Conservation (phyloP, 345 rosid genomes). For the Populus tremula region DNA sequence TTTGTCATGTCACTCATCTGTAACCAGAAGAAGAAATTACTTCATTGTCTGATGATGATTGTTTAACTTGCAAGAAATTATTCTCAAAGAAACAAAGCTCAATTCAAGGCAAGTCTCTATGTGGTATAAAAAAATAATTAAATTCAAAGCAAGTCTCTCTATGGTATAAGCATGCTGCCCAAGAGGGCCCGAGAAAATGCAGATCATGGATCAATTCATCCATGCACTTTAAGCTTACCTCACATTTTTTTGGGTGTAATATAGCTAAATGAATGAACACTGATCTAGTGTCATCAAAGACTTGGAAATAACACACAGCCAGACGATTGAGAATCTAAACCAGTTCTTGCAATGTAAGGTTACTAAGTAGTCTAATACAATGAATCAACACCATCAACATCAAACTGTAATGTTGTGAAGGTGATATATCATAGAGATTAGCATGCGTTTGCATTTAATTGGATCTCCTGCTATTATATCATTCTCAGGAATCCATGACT, state of each 20-base stretch:
- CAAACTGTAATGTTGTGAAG: not conserved
- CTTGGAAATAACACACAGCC: not conserved
- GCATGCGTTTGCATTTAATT: not conserved
- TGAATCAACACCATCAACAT: not conserved
- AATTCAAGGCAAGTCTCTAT: not conserved
- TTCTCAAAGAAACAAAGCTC: not conserved
- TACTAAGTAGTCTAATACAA: not conserved
- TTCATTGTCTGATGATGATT: not conserved
- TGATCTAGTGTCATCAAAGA: not conserved
- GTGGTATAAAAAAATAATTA: not conserved
- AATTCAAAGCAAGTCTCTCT: not conserved
- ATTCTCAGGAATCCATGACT: not conserved
- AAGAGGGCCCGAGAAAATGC: not conserved
- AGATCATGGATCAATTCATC: not conserved
- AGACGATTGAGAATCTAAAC: not conserved
- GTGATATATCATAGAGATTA: not conserved
- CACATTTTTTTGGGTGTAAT: not conserved
- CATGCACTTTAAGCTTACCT: not conserved
- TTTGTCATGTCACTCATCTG: conserved; percentile 21
- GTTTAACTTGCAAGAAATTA: not conserved
- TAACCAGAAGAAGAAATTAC: not conserved
- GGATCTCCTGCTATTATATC: not conserved
- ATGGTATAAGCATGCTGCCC: not conserved
- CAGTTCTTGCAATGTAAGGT: not conserved
- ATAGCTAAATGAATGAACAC: not conserved